A percentile compares a stretch with the other conserved stretches of the same genome.
These are phyloP conservation scores for Sergeia podlipaevii DNA, from an alignment of 208 protist genomes.

Conservation along the genomic window DNA sequence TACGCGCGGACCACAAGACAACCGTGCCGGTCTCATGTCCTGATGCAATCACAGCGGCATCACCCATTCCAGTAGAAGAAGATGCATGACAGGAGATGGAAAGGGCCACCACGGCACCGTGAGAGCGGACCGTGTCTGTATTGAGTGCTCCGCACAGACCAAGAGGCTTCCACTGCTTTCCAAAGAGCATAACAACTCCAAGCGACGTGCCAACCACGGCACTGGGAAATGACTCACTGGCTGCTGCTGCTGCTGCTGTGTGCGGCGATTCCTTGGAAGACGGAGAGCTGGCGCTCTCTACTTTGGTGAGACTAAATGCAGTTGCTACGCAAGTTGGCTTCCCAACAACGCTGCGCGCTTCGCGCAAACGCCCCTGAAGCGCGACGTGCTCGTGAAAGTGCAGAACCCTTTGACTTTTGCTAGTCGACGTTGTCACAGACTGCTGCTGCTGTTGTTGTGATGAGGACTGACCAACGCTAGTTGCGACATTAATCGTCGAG, in stretches of 20 bases:
- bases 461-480: constrained; percentile 12
- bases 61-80: constrained; percentile 13
- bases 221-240: background rate
- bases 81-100: constrained; percentile 19
- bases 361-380: constrained; percentile 28
- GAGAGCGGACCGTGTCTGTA: constrained; percentile 9
- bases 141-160: constrained; percentile 22
- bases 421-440: background rate
- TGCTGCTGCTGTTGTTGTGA: background rate
- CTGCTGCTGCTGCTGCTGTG: background rate
- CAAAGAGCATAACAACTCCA: constrained; percentile 53
- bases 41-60: constrained; percentile 23
- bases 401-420: constrained; percentile 27
- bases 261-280: background rate
- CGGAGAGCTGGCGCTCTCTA: constrained; percentile 1
- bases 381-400: constrained; percentile 61
- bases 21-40: constrained; percentile 45
- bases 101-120: constrained; percentile 28
- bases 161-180: constrained; percentile 21
- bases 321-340: constrained; percentile 43
- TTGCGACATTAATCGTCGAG: constrained; percentile 16
- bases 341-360: constrained; percentile 25
- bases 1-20: constrained; percentile 40
- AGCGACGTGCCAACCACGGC: constrained; percentile 55
- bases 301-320: background rate